Conservation (phyloP, 768 basidiomycete species). For the Panaeolus papilionaceus region DNA sequence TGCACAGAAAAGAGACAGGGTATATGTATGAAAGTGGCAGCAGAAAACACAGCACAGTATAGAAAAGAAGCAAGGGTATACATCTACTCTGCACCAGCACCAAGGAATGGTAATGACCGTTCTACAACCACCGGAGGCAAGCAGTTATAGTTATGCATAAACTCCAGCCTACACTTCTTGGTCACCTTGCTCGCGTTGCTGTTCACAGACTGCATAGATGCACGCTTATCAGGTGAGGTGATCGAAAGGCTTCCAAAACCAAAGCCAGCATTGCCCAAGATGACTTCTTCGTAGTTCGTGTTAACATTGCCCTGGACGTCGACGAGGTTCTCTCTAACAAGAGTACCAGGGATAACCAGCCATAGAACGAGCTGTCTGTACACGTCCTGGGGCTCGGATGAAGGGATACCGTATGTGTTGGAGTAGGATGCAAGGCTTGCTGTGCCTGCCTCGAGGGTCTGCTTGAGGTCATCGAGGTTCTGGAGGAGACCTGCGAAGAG, state of each 20-base stretch:
- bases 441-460: slow-evolving; percentile 3
- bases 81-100: background rate
- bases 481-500: slow-evolving; percentile 9
- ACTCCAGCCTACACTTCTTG: slow-evolving; percentile 11
- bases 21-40: background rate
- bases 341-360: slow-evolving; percentile 1
- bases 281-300: background rate
- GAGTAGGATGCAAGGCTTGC: background rate
- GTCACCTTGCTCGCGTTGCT: background rate
- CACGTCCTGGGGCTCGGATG: background rate
- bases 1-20: background rate
- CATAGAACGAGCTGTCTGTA: background rate
- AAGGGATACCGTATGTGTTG: background rate
- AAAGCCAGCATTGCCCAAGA: background rate
- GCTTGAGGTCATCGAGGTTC: slow-evolving; percentile 3
- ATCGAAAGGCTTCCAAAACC: background rate
- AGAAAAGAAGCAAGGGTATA: background rate
- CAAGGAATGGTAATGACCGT: slow-evolving; percentile 2
- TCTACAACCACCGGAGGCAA: slow-evolving; percentile 1
- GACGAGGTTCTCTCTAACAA: background rate
- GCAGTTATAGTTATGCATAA: slow-evolving; percentile 9
- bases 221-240: slow-evolving; percentile 4
- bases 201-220: background rate
- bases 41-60: background rate
- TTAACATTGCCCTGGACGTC: background rate